Percentiles rank a stretch among this genome's conserved stretches.
Conservation (phyloP, 2,329 filamentous ascomycete species). For the Pestalotiopsis sp. region DNA sequence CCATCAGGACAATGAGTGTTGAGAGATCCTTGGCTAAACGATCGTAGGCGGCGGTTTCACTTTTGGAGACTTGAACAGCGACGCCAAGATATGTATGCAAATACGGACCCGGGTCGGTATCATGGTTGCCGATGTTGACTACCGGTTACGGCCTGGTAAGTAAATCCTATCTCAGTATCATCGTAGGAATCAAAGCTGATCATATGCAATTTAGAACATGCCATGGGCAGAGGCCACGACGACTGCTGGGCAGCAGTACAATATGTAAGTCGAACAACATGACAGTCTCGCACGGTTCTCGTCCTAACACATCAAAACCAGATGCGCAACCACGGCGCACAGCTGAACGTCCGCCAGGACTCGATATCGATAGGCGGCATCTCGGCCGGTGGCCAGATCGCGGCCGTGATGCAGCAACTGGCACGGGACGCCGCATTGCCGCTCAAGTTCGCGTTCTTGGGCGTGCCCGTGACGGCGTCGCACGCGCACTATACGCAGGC, state of each 20-base stretch:
- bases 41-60: background rate
- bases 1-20: background rate
- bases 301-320: background rate
- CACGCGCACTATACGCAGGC: constrained; percentile 3
- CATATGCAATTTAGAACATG: background rate
- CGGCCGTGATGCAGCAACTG: constrained; percentile 5
- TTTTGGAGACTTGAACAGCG: constrained; percentile 7
- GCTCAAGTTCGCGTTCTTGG: constrained; percentile 2
- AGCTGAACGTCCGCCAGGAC: background rate
- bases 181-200: background rate
- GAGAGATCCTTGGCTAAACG: background rate
- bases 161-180: background rate
- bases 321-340: background rate
- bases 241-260: constrained; percentile 10
- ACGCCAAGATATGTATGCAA: constrained; percentile 9
- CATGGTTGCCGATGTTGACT: constrained; percentile 8
- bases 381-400: constrained; percentile 9
- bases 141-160: constrained; percentile 6
- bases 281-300: background rate
- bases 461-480: constrained; percentile 1
- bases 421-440: background rate
- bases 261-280: background rate
- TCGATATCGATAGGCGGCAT: constrained; percentile 11
- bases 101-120: constrained; percentile 5
- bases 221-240: constrained; percentile 5